Conservation (phyloP, 352 stramenopile genomes). For the Phytopythium cucurbitacearum region DNA sequence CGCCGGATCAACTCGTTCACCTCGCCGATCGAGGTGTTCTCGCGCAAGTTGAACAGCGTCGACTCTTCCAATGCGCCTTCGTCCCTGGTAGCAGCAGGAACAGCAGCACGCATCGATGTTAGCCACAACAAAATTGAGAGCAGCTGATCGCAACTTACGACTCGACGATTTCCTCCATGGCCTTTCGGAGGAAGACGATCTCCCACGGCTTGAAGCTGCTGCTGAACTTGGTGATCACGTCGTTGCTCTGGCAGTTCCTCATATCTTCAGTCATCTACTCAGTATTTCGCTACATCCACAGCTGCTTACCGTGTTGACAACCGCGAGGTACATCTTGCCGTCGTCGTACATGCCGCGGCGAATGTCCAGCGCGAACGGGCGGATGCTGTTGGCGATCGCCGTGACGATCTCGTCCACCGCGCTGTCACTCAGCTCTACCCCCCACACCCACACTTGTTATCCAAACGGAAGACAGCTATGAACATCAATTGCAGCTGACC, state of each 20-base stretch:
- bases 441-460: not conserved
- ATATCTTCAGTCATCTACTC: not conserved
- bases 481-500: not conserved
- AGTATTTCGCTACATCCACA: not conserved
- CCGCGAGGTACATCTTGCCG: slow-evolving; percentile 72
- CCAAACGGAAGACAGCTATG: not conserved
- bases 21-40: slow-evolving; percentile 60
- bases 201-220: slow-evolving; percentile 81
- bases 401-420: slow-evolving; percentile 71
- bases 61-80: slow-evolving; percentile 59
- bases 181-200: slow-evolving; percentile 80
- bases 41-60: slow-evolving; percentile 68
- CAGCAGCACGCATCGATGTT: not conserved
- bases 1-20: slow-evolving; percentile 62
- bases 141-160: slow-evolving; percentile 21
- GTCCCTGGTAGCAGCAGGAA: slow-evolving; percentile 25
- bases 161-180: slow-evolving; percentile 78
- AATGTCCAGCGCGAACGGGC: slow-evolving; percentile 66
- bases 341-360: slow-evolving; percentile 77
- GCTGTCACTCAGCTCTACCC: slow-evolving; percentile 34
- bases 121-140: not conserved
- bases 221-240: slow-evolving; percentile 66
- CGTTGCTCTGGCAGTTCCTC: slow-evolving; percentile 45
- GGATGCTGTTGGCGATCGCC: slow-evolving; percentile 51
- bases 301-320: slow-evolving; percentile 67